Conservation (phyloP, 257 asterid species). For the Euphrasia confusa region DNA sequence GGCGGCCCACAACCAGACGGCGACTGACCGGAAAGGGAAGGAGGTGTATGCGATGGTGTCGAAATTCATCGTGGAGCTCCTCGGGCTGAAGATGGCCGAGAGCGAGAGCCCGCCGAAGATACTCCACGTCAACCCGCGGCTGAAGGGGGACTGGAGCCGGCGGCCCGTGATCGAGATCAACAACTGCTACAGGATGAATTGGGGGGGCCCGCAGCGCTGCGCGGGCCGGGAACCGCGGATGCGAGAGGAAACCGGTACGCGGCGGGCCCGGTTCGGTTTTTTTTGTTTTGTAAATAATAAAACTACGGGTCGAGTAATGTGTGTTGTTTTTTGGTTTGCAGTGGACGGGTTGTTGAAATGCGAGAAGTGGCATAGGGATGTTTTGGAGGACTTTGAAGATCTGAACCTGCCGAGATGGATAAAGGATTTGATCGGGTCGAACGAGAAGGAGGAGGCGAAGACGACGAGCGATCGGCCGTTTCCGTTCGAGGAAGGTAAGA, state of each 20-base stretch:
- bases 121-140: slow-evolving; percentile 72
- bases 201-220: slow-evolving; percentile 81
- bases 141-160: slow-evolving; percentile 91
- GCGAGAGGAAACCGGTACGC: slow-evolving; percentile 65
- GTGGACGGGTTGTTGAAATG: slow-evolving; percentile 79
- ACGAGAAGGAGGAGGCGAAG: slow-evolving; percentile 51
- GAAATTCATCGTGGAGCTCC: slow-evolving; percentile 77
- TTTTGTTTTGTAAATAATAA: too few relatives aligned
- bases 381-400: slow-evolving; percentile 43
- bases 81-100: slow-evolving; percentile 76
- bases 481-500: slow-evolving; percentile 65
- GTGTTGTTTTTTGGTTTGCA: slow-evolving; percentile 21
- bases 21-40: slow-evolving; percentile 41
- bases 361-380: slow-evolving; percentile 66
- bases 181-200: slow-evolving; percentile 84
- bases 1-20: slow-evolving; percentile 45
- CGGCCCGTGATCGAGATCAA: slow-evolving; percentile 75
- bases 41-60: slow-evolving; percentile 57
- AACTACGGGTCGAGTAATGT: background rate
- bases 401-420: slow-evolving; percentile 59
- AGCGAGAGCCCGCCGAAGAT: slow-evolving; percentile 88
- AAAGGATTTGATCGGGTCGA: slow-evolving; percentile 42
- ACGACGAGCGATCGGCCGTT: slow-evolving; percentile 63
- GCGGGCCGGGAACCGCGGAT: slow-evolving; percentile 67
- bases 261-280: too few relatives aligned